A percentile compares a stretch with the other conserved stretches of the same genome.
phyloP scores from a whole-genome alignment of 139 green algal genomes.

The Edaphochlamys debaryana region DNA sequence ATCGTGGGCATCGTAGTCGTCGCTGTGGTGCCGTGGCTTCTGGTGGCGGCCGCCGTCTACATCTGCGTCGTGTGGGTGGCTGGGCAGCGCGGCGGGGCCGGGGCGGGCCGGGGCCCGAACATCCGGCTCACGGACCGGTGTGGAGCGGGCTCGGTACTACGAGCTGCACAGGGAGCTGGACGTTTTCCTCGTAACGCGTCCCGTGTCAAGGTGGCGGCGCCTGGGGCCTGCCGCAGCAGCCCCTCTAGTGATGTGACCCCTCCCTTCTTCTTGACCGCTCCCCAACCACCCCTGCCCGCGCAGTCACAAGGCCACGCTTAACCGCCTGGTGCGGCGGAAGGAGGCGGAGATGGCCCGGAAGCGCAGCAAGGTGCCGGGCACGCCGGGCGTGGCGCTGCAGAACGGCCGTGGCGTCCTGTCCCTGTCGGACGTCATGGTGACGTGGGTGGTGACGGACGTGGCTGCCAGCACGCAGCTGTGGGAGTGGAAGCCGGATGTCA shows the following conservation, averaged over 20 bases:
- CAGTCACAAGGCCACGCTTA: slow-evolving; percentile 47
- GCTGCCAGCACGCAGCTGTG: slow-evolving; percentile 54
- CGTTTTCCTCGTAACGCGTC: too few species aligned
- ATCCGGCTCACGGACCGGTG: too few species aligned
- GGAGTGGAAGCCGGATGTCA: slow-evolving; percentile 56
- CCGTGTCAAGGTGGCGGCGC: too few species aligned
- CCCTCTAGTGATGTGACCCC: too few species aligned
- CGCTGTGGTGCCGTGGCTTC: slow-evolving; percentile 26
- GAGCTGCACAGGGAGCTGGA: too few species aligned
- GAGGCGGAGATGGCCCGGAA: slow-evolving; percentile 44
- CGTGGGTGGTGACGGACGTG: slow-evolving; percentile 72
- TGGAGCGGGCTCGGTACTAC: too few species aligned
- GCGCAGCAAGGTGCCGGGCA: slow-evolving; percentile 44
- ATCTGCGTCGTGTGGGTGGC: slow-evolving; percentile 39
- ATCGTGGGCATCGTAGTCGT: slow-evolving; percentile 40
- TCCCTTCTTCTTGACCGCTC: too few species aligned
- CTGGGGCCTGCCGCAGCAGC: too few species aligned
- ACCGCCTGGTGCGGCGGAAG: slow-evolving; percentile 39
- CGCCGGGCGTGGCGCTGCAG: slow-evolving; percentile 42
- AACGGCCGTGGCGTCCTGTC: slow-evolving; percentile 42
- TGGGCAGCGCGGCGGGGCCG: too few species aligned
- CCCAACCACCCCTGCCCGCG: too few species aligned
- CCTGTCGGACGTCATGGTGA: slow-evolving; percentile 57
- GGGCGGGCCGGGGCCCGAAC: too few species aligned
- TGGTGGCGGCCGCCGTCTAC: slow-evolving; percentile 14